Conservation (phyloP, 2,329 filamentous ascomycete genomes). For the Trichoderma brevicompactum region DNA sequence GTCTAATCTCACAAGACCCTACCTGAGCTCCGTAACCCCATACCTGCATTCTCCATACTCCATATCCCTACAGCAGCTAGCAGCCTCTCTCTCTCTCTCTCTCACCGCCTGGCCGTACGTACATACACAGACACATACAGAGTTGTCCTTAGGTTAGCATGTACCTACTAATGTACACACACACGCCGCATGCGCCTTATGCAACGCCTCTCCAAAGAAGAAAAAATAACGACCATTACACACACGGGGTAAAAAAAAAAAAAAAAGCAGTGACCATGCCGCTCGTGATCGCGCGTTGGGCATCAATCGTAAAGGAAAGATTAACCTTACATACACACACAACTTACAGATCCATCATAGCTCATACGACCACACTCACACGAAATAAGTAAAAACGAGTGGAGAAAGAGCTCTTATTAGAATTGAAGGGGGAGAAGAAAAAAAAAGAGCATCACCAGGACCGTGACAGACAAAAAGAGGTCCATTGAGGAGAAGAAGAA, state of each 20-base stretch:
- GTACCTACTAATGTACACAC: neutral
- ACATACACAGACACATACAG: no score
- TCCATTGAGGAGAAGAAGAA: neutral
- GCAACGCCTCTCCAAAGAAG: neutral
- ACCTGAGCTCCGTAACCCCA: no score
- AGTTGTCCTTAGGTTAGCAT: no score
- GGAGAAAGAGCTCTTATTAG: neutral
- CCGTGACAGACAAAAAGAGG: neutral
- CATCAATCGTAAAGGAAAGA: slow-evolving; percentile 9
- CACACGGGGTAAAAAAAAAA: neutral
- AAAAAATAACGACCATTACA: neutral
- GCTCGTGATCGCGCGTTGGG: slow-evolving; percentile 26
- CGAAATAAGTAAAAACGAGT: neutral
- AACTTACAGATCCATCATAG: neutral
- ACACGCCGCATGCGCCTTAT: slow-evolving; percentile 15
- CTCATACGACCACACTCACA: slow-evolving; percentile 13
- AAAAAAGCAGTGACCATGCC: neutral
- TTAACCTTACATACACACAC: slow-evolving; percentile 12
- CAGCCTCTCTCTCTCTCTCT: neutral
- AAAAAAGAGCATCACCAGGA: neutral
- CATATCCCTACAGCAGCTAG: neutral
- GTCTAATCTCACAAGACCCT: slow-evolving; percentile 6
- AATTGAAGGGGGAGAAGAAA: neutral
- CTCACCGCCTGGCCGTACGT: slow-evolving; percentile 14
- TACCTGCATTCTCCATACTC: neutral